Evolutionary conservation across 805 yeast species (phyloP).

Genomic region (Brettanomyces bruxellensis): DNA sequence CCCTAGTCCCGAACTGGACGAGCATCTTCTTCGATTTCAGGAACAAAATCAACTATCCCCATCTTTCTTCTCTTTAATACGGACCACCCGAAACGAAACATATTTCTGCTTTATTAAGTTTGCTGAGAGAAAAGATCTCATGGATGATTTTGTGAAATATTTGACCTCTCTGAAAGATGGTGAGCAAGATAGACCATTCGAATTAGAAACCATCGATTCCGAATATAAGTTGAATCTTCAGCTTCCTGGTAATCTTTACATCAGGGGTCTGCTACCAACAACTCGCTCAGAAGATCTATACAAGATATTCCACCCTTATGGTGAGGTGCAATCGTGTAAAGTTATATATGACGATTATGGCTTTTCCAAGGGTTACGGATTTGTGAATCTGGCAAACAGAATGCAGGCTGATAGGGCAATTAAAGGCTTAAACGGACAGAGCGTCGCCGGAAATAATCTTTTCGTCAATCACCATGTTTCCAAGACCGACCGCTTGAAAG

Average conservation of each 20-base stretch:
- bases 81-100: constrained; percentile 9
- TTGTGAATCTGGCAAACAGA: constrained; percentile 51
- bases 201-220: constrained; percentile 10
- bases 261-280: constrained; percentile 37
- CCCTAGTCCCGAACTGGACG: constrained; percentile 7
- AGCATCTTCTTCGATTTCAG: constrained; percentile 11
- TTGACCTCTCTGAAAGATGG: background rate
- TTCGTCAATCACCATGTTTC: constrained; percentile 60
- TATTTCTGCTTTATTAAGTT: constrained; percentile 11
- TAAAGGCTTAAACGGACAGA: constrained; percentile 23
- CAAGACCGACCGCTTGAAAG: constrained; percentile 47
- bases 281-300: constrained; percentile 30
- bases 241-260: constrained; percentile 48
- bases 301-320: constrained; percentile 30
- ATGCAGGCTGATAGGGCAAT: constrained; percentile 59
- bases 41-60: constrained; percentile 6
- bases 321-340: constrained; percentile 36
- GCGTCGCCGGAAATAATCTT: constrained; percentile 25
- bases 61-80: constrained; percentile 11
- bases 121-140: constrained; percentile 8
- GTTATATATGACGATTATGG: constrained; percentile 39
- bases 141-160: constrained; percentile 11
- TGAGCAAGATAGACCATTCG: constrained; percentile 2
- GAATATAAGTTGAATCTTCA: constrained; percentile 12
- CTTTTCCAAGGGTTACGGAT: constrained; percentile 48